Conservation (phyloP, 768 basidiomycete genomes). For the Boletus coccyginus region DNA sequence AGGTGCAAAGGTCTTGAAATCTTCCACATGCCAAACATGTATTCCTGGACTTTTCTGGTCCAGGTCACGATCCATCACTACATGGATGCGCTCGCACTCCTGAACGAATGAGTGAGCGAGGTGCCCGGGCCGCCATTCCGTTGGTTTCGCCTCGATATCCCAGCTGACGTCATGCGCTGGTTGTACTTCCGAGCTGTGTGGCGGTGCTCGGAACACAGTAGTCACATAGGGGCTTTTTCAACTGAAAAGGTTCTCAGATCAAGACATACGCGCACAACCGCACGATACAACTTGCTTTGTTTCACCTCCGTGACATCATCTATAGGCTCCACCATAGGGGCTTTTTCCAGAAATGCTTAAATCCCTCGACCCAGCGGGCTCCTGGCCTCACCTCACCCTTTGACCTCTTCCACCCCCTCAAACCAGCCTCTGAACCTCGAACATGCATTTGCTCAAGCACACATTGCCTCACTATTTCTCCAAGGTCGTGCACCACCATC, state of each 20-base stretch:
- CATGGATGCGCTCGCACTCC: no score
- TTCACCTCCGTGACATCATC: not conserved
- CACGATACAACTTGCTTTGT: no score
- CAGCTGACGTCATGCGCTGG: not conserved
- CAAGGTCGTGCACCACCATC: conserved; percentile 6
- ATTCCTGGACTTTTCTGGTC: no score
- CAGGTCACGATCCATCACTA: no score
- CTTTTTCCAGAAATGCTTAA: not conserved
- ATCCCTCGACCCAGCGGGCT: not conserved
- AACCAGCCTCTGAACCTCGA: not conserved
- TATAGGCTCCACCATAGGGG: not conserved
- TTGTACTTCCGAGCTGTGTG: not conserved
- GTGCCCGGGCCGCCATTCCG: no score
- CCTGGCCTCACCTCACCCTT: no score
- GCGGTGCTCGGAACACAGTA: not conserved
- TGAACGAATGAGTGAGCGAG: no score
- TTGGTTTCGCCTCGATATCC: no score
- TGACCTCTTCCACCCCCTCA: not conserved
- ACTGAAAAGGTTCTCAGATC: no score
- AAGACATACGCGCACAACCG: no score
- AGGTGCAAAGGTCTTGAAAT: no score
- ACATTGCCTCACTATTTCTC: conserved; percentile 6
- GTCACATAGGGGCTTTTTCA: not conserved
- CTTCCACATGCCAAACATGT: no score
- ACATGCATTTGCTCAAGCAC: conserved; percentile 1